Evolutionary conservation across 1,284 basidiomycete species (phyloP).

Genomic region (Paramarasmius palmivorus): DNA sequence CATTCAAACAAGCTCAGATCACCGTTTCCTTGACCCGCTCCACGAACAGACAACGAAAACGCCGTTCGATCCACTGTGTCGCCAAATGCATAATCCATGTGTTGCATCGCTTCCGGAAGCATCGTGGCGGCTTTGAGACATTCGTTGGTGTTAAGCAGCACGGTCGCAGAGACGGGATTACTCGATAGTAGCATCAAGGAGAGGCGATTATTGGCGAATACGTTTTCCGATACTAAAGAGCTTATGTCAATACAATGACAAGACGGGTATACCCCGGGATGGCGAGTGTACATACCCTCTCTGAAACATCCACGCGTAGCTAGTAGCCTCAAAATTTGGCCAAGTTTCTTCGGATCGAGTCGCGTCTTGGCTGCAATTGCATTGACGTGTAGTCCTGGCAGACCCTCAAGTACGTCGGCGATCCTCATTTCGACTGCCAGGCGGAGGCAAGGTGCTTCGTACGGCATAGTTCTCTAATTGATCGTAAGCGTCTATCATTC

Average conservation of each 20-base stretch:
- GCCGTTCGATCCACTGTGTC: background rate
- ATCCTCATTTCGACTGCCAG: conserved; percentile 28
- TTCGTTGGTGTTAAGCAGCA: conserved; percentile 5
- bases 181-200: conserved; percentile 10
- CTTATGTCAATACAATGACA: background rate
- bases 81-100: conserved; percentile 4
- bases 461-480: conserved; percentile 5
- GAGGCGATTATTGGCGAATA: conserved; percentile 16
- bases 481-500: background rate
- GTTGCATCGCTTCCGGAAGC: conserved; percentile 5
- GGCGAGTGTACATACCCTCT: conserved; percentile 29
- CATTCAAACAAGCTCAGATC: conserved; percentile 8
- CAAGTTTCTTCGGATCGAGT: conserved; percentile 31
- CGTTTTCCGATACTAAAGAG: conserved; percentile 4
- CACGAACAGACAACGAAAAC: conserved; percentile 7
- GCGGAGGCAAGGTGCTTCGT: conserved; percentile 26
- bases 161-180: conserved; percentile 3
- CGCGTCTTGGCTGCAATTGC: conserved; percentile 28
- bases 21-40: background rate
- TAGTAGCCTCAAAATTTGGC: conserved; percentile 35
- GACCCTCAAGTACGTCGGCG: conserved; percentile 29
- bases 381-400: conserved; percentile 30
- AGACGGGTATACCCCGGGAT: background rate
- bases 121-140: conserved; percentile 2
- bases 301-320: conserved; percentile 36